Conservation (phyloP, 805 yeast species). For the Yamadazyma akitaensis region DNA sequence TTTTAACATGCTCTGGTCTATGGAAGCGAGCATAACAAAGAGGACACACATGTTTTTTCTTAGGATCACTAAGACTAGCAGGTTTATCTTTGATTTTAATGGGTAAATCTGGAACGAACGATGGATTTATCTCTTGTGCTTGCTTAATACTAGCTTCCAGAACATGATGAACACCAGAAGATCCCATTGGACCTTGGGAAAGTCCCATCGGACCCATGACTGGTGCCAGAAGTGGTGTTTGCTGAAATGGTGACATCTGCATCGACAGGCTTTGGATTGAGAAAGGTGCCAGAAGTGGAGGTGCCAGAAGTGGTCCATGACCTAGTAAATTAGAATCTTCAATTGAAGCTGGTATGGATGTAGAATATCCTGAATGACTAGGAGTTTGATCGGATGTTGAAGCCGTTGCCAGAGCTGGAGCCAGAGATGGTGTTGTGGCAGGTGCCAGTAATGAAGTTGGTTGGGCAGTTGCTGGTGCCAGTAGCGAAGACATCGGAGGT, state of each 20-base stretch:
- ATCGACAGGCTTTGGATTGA: neutral
- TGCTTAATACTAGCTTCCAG: slow-evolving; percentile 4
- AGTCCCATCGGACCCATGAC: neutral
- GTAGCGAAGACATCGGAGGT: slow-evolving; percentile 25
- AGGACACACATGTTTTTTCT: slow-evolving; percentile 63
- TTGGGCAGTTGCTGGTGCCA: neutral
- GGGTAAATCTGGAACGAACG: slow-evolving; percentile 15
- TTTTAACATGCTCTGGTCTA: slow-evolving; percentile 68
- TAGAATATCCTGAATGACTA: neutral
- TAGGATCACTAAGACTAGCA: slow-evolving; percentile 30
- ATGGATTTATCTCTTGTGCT: slow-evolving; percentile 12
- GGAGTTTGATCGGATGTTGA: neutral
- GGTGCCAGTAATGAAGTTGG: neutral
- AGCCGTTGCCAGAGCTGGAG: slow-evolving; percentile 5
- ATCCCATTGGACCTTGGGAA: neutral
- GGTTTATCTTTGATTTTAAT: slow-evolving; percentile 14
- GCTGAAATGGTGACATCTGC: neutral
- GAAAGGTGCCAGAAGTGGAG: neutral
- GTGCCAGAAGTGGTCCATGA: neutral
- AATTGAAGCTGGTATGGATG: neutral
- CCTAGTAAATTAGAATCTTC: neutral
- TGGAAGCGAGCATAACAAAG: slow-evolving; percentile 61
- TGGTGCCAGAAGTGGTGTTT: slow-evolving; percentile 2
- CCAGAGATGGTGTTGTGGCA: neutral
- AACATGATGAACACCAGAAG: neutral